Evolutionary conservation across 176 grass and related monocot genomes (phyloP), one percentile per base, ranked within the genome.

Genomic region (Carex pumila): DNA sequence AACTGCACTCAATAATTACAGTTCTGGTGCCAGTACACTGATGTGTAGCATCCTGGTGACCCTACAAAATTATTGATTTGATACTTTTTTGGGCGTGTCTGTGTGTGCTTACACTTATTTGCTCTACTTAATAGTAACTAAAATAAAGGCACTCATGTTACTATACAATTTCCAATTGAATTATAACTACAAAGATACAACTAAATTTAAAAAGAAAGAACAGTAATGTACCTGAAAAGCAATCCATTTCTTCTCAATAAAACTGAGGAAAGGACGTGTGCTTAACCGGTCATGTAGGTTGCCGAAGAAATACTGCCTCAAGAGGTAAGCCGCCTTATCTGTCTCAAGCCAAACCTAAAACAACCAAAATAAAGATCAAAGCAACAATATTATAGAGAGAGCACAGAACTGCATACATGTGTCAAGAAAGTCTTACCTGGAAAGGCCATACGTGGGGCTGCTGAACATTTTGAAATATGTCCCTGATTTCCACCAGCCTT

Each of bases 161-260:
- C 45, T 49, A 22, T 8, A 12, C 4, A 18, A 52, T 52, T 49
- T 74, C 71, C 18, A 19, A 74, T 29, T 12, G n/a, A 19, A 52
- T 72, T 25, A 41, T 11, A 74, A 50, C 70, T 73, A 77, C 50
- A 54, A 77, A 69, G 14, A 34, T 45, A 71, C 25, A 56, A 56
- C 13, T 4, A 78, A 8, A 18, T 31, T 78, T 15, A 56, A 56
- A 29, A 78, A 12, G 49, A 56, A 10, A 57, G n/a, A 57, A 55
- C 22, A 32, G 52, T 32, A 14, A 22, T 53, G 14, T 71, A 99
- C 96, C 93, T 95, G 96, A 80, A 93, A 99, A 87, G 96, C 93
- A 89, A 99, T 85, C 96, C 96, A 99, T 87, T 99, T 99, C 87
- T 99, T 99, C 70, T 90, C 96, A 21, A 99, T 92, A 37, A 92